These are phyloP conservation scores for Aphanomyces cochlioides DNA, from an alignment of 352 stramenopile species.

Conservation along the genomic window DNA sequence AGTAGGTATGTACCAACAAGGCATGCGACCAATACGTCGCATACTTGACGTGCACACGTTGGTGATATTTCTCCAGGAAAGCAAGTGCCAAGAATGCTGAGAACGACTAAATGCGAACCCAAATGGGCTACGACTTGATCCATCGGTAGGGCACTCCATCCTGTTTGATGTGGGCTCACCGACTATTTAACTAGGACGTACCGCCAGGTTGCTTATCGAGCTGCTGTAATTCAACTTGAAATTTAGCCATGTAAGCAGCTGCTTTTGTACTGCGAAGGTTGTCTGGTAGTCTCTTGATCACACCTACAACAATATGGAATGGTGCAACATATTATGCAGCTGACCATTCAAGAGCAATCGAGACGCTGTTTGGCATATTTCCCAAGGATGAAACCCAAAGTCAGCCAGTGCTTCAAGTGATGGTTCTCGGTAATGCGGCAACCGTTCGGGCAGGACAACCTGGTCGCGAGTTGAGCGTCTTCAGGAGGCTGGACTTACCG, in stretches of 20 bases:
- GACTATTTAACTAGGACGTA: constrained; percentile 36
- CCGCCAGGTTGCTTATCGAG: constrained; percentile 60
- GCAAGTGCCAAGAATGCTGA: constrained; percentile 85
- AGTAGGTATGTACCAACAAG: constrained; percentile 47
- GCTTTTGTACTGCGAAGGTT: constrained; percentile 46
- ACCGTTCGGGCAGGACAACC: constrained; percentile 69
- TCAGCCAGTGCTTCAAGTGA: constrained; percentile 67
- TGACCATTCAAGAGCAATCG: constrained; percentile 54
- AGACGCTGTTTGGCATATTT: constrained; percentile 71
- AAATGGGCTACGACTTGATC: constrained; percentile 44
- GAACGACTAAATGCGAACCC: constrained; percentile 67
- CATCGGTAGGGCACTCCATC: constrained; percentile 18
- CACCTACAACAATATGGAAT: constrained; percentile 29
- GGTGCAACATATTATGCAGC: not conserved
- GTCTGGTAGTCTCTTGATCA: constrained; percentile 65
- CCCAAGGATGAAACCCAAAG: constrained; percentile 70
- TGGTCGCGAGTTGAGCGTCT: not conserved
- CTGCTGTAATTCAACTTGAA: constrained; percentile 73
- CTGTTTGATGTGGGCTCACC: constrained; percentile 23
- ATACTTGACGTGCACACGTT: constrained; percentile 67
- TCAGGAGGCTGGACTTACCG: constrained; percentile 14
- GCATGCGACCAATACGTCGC: constrained; percentile 66
- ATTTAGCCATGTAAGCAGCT: constrained; percentile 72
- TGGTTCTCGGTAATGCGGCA: constrained; percentile 61
- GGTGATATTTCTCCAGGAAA: constrained; percentile 80